Conservation (phyloP, 78 protist genomes). For the Trichosphaerium sp. region DNA sequence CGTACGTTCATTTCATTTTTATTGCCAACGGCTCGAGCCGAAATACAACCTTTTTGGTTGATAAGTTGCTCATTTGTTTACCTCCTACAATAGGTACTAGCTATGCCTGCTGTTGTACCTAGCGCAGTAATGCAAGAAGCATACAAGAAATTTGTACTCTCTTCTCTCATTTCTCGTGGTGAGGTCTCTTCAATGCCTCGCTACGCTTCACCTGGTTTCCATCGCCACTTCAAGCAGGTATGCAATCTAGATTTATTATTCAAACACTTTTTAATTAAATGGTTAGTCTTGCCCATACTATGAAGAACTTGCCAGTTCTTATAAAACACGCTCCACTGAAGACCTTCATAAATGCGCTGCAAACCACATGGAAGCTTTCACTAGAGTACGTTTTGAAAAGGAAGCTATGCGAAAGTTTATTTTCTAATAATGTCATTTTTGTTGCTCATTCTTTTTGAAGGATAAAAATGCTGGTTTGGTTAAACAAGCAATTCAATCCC, state of each 20-base stretch:
- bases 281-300: slow-evolving; percentile 36
- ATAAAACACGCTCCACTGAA: background rate
- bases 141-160: slow-evolving; percentile 55
- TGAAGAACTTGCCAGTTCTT: slow-evolving; percentile 19
- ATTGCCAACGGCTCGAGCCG: too few species aligned
- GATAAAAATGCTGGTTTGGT: slow-evolving; percentile 58
- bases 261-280: slow-evolving; percentile 27
- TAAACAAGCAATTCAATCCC: slow-evolving; percentile 41
- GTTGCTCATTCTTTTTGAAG: slow-evolving; percentile 28
- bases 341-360: slow-evolving; percentile 1
- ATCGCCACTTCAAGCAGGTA: background rate
- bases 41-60: too few species aligned
- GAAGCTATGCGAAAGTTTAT: too few species aligned
- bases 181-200: background rate
- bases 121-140: slow-evolving; percentile 64
- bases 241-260: slow-evolving; percentile 35
- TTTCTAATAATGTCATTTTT: too few species aligned
- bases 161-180: slow-evolving; percentile 31
- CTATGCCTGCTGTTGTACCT: slow-evolving; percentile 58
- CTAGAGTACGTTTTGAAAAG: too few species aligned
- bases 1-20: background rate
- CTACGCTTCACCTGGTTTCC: background rate
- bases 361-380: slow-evolving; percentile 13
- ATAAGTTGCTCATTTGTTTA: background rate
- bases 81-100: slow-evolving; percentile 19